Conservation (phyloP, 495 filamentous ascomycete genomes). For the Penicillium nucicola region DNA sequence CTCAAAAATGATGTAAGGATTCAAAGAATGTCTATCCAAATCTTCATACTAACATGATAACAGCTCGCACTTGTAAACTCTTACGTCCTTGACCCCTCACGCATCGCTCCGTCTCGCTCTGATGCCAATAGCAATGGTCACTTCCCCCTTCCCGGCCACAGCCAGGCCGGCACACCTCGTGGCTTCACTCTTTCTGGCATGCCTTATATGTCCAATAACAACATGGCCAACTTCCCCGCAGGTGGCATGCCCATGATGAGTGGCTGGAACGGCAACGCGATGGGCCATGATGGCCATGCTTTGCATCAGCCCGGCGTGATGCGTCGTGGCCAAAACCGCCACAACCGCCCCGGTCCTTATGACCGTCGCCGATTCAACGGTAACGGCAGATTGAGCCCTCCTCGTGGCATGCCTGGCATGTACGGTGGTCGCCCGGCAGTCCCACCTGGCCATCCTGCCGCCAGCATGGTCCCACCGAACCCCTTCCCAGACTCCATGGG, state of each 20-base stretch:
- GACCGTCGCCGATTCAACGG: conserved; percentile 47
- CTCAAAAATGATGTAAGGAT: conserved; percentile 76
- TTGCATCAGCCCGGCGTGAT: conserved; percentile 57
- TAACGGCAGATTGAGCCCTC: conserved; percentile 39
- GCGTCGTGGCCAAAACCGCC: conserved; percentile 53
- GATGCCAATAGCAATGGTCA: conserved; percentile 98
- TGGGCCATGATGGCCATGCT: conserved; percentile 35
- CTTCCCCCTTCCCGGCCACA: conserved; percentile 75
- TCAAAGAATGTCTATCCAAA: neutral
- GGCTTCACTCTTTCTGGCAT: conserved; percentile 84
- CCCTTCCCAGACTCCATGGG: conserved; percentile 46
- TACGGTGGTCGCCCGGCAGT: conserved; percentile 39
- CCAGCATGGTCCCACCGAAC: conserved; percentile 39
- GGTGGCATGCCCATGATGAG: conserved; percentile 53
- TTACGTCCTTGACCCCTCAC: conserved; percentile 89
- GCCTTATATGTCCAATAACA: conserved; percentile 24
- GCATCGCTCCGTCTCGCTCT: conserved; percentile 85
- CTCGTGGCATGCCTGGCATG: conserved; percentile 37
- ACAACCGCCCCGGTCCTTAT: conserved; percentile 55
- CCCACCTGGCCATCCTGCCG: conserved; percentile 42
- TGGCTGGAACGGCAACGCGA: conserved; percentile 43
- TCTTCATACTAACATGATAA: conserved; percentile 13
- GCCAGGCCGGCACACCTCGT: conserved; percentile 80
- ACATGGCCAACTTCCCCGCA: conserved; percentile 19
- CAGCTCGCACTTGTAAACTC: conserved; percentile 86